Conservation (phyloP, 495 filamentous ascomycete species). For the Penicillium daleae region DNA sequence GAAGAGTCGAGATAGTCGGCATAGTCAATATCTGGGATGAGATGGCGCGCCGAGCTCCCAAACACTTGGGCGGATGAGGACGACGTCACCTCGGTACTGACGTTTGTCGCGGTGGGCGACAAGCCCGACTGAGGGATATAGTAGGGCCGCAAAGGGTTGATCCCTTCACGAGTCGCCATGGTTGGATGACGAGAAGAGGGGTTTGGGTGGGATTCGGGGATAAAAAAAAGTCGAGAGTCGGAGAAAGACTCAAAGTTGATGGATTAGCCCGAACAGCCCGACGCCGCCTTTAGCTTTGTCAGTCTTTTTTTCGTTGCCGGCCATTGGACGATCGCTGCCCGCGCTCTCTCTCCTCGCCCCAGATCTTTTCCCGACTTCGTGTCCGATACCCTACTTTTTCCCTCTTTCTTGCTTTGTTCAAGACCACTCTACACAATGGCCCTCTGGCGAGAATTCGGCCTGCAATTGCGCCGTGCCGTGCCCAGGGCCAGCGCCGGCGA, state of each 20-base stretch:
- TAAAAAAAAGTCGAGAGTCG: constrained; percentile 15
- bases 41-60: constrained; percentile 78
- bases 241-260: not conserved
- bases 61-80: constrained; percentile 53
- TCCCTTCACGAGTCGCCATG: constrained; percentile 58
- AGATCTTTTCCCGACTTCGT: constrained; percentile 19
- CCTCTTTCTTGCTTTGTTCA: constrained; percentile 8
- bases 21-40: constrained; percentile 87
- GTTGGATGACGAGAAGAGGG: constrained; percentile 27
- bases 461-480: constrained; percentile 41
- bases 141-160: constrained; percentile 93
- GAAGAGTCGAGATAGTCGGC: constrained; percentile 82
- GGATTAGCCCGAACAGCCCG: constrained; percentile 3
- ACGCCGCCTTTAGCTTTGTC: constrained; percentile 30
- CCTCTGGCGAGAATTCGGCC: constrained; percentile 43
- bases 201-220: constrained; percentile 17
- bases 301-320: constrained; percentile 31
- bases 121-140: constrained; percentile 77
- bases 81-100: constrained; percentile 46
- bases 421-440: constrained; percentile 34
- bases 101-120: constrained; percentile 35
- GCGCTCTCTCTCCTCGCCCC: constrained; percentile 19
- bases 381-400: constrained; percentile 8
- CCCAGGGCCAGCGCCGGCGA: constrained; percentile 34
- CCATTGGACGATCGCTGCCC: constrained; percentile 29